These are phyloP conservation scores for Dipteronia sinensis DNA, from an alignment of 345 rosid species.

Conservation along the genomic window DNA sequence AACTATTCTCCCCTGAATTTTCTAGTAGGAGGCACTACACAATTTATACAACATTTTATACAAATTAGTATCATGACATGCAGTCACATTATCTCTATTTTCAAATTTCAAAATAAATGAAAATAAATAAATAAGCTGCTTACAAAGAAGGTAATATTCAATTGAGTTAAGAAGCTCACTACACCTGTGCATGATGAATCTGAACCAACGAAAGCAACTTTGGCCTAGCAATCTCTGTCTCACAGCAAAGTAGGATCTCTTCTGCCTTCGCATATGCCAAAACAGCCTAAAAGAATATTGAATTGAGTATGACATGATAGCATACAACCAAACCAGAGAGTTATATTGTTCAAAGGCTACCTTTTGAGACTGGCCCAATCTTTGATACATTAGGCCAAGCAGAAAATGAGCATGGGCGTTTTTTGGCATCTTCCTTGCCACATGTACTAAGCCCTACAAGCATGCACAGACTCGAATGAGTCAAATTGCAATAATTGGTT, in stretches of 20 bases:
- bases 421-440: slow-evolving; percentile 58
- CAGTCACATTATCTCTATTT: not conserved
- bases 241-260: slow-evolving; percentile 78
- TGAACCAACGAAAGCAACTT: slow-evolving; percentile 92
- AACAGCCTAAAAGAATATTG: slow-evolving; percentile 59
- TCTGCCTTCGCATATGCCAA: slow-evolving; percentile 86
- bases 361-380: slow-evolving; percentile 91
- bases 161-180: slow-evolving; percentile 18
- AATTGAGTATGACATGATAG: slow-evolving; percentile 12
- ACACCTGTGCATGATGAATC: slow-evolving; percentile 96
- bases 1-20: slow-evolving; percentile 54
- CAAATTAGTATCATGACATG: slow-evolving; percentile 15
- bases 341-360: slow-evolving; percentile 40
- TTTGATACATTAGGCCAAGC: slow-evolving; percentile 92
- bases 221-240: slow-evolving; percentile 84
- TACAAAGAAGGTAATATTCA: not conserved
- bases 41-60: slow-evolving; percentile 18
- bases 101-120: not conserved
- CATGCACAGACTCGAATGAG: slow-evolving; percentile 2
- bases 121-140: not conserved
- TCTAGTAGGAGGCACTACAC: slow-evolving; percentile 81
- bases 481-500: not conserved
- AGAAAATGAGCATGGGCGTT: slow-evolving; percentile 73
- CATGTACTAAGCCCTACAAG: slow-evolving; percentile 86
- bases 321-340: slow-evolving; percentile 7